A percentile compares a stretch with the other conserved stretches of the same genome.
These are phyloP conservation scores for Cetraspora pellucida DNA, from an alignment of 192 early-diverging fungal species.

Conservation along the genomic window DNA sequence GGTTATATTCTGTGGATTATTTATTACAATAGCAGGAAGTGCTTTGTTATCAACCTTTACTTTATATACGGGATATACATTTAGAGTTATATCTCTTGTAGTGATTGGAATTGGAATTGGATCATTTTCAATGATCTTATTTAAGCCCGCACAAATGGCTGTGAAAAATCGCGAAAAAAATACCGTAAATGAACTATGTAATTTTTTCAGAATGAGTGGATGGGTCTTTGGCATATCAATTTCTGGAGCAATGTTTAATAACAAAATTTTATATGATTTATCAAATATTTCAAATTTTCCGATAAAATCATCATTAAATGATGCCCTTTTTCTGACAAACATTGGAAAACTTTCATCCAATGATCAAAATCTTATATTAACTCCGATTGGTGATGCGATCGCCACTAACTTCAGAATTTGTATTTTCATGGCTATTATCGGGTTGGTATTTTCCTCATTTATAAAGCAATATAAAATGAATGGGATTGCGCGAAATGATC, in stretches of 20 bases:
- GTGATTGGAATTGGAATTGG: slow-evolving; percentile 27
- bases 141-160: neutral
- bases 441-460: slow-evolving; percentile 15
- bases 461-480: slow-evolving; percentile 12
- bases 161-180: neutral
- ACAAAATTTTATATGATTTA: neutral
- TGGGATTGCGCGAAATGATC: neutral
- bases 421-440: slow-evolving; percentile 7
- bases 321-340: neutral
- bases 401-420: neutral
- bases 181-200: neutral
- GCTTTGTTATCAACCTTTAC: slow-evolving; percentile 4
- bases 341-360: neutral
- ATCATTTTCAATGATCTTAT: neutral
- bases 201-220: slow-evolving; percentile 25
- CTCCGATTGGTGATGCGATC: neutral
- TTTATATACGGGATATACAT: neutral
- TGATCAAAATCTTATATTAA: neutral
- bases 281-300: neutral
- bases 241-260: slow-evolving; percentile 28
- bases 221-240: slow-evolving; percentile 14
- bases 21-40: neutral
- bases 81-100: neutral
- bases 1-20: slow-evolving; percentile 6
- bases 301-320: neutral